Base-by-base conservation (phyloP, 2,329 filamentous ascomycete genomes). In the Diaporthe vaccinii region DNA sequence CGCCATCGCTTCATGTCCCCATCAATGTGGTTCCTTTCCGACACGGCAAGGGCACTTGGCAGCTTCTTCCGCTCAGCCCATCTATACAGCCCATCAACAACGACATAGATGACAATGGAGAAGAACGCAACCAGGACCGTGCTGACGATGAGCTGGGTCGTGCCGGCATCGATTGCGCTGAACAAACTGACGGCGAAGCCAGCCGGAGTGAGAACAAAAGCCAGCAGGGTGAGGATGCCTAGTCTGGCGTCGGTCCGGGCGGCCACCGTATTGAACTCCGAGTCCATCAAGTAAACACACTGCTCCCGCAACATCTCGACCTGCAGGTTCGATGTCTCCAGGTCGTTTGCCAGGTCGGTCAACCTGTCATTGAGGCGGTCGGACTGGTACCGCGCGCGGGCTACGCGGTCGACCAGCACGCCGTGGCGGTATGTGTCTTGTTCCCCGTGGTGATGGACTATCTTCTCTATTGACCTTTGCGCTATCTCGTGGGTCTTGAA, bases 231-330 rank as follows among this genome's bases (percentile, higher is more conserved):
- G 12, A 67, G 61, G 28, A 49, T 51, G 44, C 61, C 41, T 9
- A 67, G 41, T 12, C 61, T 49, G 20, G 61, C 61, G 25, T 65
- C 41, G 41, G 61, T 65, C 25, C 61, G 61, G 25, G 61, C 61
- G 25, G 61, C 61, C 41, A 65, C 61, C 20, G 41, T 49, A 9
- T 65, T 65, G 61, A 65, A 65, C 12, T 65, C 41, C 25, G 41
- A 22, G 61, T 65, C 61, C 61, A 65, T 65, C 39, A 49, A 20
- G 17, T 31, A 65, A 1, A 22, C 3, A 25, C 61, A 65, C 20
- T 65, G 61, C 28, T 65, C 61, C 41, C 41, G 15, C 41, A 65
- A 25, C 61, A 67, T 67, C 4, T 67, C 61, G 4, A 67, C 41
- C 41, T 49, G n/a, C 20, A 67, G 61, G 17, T 34, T 67, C 7